Conservation (phyloP, 495 filamentous ascomycete genomes). For the Podospora tetraspora region DNA sequence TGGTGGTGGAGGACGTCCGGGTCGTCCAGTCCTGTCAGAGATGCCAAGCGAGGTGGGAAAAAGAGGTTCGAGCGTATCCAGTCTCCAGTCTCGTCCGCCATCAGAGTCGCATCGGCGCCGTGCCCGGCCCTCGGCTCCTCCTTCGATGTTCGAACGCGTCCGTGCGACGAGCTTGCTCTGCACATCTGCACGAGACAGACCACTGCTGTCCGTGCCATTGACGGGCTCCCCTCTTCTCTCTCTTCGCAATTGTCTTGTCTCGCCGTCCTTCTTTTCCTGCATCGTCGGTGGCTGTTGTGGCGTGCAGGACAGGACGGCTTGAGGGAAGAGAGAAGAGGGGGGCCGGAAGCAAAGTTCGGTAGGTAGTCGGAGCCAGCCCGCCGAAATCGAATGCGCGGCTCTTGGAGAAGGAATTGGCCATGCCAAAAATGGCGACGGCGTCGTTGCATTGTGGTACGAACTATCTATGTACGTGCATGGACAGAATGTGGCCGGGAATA, state of each 20-base stretch:
- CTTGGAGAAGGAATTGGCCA: background rate
- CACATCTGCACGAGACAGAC: background rate
- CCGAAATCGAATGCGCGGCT: background rate
- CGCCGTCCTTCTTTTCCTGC: background rate
- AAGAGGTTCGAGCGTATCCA: background rate
- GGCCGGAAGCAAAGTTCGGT: background rate
- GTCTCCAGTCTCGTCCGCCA: background rate
- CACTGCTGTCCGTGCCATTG: background rate
- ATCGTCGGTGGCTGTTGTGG: background rate
- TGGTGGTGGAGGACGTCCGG: too few relatives aligned
- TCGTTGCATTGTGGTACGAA: background rate
- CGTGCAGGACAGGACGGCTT: background rate
- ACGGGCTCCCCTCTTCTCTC: background rate
- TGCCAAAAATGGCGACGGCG: background rate
- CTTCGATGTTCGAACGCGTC: background rate
- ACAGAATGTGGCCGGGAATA: background rate
- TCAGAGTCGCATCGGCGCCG: background rate
- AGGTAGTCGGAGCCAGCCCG: background rate
- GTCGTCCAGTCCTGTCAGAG: background rate
- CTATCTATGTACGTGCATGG: too few relatives aligned
- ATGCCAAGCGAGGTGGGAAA: background rate
- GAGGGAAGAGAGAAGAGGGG: background rate
- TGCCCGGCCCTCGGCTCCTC: background rate
- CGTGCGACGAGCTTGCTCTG: background rate
- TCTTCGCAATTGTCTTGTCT: background rate